These are phyloP conservation scores for Zea mays DNA, from an alignment of 176 grass and related monocot species.

Conservation along the genomic window DNA sequence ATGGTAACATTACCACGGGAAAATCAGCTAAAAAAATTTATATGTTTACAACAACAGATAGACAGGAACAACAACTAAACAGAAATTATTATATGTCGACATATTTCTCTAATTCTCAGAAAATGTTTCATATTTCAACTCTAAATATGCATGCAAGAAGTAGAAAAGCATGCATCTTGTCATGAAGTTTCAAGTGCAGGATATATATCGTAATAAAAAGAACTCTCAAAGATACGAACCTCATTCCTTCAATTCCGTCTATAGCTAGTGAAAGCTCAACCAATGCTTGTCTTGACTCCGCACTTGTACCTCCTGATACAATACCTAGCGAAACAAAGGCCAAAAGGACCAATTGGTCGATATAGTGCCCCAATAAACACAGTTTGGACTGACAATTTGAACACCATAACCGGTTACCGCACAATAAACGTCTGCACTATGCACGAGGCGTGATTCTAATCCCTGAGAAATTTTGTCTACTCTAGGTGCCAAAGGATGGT, in stretches of 20 bases:
- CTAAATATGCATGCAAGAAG: slow-evolving; percentile 19
- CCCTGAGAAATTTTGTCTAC: slow-evolving; percentile 2
- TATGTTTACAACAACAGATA: slow-evolving; percentile 24
- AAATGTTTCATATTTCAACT: not conserved
- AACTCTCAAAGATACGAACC: slow-evolving; percentile 35
- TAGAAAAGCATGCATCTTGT: not conserved
- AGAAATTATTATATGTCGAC: not conserved
- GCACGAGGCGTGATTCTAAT: slow-evolving; percentile 8
- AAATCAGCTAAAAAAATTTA: not conserved
- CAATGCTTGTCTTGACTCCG: slow-evolving; percentile 50
- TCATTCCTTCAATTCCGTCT: slow-evolving; percentile 55
- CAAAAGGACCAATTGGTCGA: slow-evolving; percentile 23
- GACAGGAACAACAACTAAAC: not conserved
- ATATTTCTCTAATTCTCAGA: slow-evolving; percentile 4
- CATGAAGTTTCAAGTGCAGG: slow-evolving; percentile 11
- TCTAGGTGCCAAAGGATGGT: not conserved
- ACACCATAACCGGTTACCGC: not conserved
- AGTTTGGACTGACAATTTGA: not conserved
- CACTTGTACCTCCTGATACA: slow-evolving; percentile 44
- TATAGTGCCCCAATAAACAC: slow-evolving; percentile 14
- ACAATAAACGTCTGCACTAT: not conserved
- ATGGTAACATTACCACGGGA: slow-evolving; percentile 6
- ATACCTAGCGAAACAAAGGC: slow-evolving; percentile 53
- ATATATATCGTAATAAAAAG: not conserved
- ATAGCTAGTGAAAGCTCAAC: slow-evolving; percentile 60